A percentile compares a stretch with the other conserved stretches of the same genome.
These are phyloP conservation scores for Lithohypha guttulata DNA, from an alignment of 2,329 filamentous ascomycete genomes.

Conservation along the genomic window DNA sequence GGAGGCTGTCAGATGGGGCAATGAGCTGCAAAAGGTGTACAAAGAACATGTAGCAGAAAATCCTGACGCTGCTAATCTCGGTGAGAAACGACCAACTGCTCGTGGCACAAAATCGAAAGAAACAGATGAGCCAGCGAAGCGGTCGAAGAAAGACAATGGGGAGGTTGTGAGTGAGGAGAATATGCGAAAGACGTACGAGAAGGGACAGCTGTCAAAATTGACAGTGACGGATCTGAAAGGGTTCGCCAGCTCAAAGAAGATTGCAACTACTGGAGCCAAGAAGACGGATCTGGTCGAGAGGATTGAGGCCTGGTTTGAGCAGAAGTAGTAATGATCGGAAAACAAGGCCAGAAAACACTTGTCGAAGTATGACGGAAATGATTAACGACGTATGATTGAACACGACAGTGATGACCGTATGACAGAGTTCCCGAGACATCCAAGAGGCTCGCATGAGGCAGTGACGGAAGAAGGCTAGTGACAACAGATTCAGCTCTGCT, in stretches of 20 bases:
- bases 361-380: too few species aligned
- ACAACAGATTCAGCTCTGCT: too few species aligned
- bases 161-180: constrained; percentile 26
- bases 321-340: too few species aligned
- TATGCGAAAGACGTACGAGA: constrained; percentile 32
- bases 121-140: constrained; percentile 31
- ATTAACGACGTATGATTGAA: too few species aligned
- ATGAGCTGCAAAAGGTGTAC: constrained; percentile 52
- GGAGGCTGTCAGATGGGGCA: constrained; percentile 67
- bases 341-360: too few species aligned
- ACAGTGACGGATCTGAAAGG: constrained; percentile 38
- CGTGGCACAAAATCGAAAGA: constrained; percentile 11
- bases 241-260: constrained; percentile 35
- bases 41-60: constrained; percentile 32
- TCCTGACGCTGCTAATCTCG: constrained; percentile 32
- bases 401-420: too few species aligned
- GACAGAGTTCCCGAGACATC: too few species aligned
- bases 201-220: constrained; percentile 36
- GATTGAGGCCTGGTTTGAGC: constrained; percentile 39
- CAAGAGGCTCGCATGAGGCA: too few species aligned
- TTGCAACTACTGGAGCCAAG: constrained; percentile 34
- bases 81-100: constrained; percentile 36
- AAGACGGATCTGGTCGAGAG: constrained; percentile 42
- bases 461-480: too few species aligned
- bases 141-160: constrained; percentile 32